A percentile compares a stretch with the other conserved stretches of the same genome.
These are phyloP conservation scores for Leccinum barrowsii DNA, from an alignment of 768 basidiomycete genomes.

Conservation along the genomic window DNA sequence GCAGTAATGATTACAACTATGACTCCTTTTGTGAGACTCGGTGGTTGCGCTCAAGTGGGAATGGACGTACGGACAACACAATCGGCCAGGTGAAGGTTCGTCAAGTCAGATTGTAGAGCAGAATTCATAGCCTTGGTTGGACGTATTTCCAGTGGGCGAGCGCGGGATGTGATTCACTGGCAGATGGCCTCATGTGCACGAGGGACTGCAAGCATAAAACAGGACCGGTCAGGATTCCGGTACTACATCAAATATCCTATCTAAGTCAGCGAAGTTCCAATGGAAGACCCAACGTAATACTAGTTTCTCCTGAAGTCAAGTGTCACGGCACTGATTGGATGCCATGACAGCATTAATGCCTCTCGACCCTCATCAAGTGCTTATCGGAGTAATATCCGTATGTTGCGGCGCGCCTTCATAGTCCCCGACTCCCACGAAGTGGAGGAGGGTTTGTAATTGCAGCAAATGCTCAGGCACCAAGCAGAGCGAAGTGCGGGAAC, in stretches of 20 bases:
- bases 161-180: neutral
- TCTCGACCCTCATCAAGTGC: neutral
- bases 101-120: neutral
- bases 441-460: no score
- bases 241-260: neutral
- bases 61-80: neutral
- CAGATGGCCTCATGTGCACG: neutral
- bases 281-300: neutral
- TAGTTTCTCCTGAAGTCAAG: neutral
- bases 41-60: neutral
- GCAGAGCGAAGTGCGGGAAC: no score
- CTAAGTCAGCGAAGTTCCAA: neutral
- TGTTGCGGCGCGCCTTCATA: neutral
- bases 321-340: neutral
- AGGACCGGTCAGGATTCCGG: neutral
- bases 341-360: neutral
- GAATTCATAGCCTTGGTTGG: neutral
- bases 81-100: neutral
- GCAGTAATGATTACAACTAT: neutral
- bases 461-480: no score
- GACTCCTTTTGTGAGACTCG: neutral
- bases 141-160: neutral
- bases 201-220: neutral
- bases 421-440: no score
- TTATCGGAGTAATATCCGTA: neutral